Conservation (phyloP, 2,329 filamentous ascomycete genomes). For the Neurospora sp. region DNA sequence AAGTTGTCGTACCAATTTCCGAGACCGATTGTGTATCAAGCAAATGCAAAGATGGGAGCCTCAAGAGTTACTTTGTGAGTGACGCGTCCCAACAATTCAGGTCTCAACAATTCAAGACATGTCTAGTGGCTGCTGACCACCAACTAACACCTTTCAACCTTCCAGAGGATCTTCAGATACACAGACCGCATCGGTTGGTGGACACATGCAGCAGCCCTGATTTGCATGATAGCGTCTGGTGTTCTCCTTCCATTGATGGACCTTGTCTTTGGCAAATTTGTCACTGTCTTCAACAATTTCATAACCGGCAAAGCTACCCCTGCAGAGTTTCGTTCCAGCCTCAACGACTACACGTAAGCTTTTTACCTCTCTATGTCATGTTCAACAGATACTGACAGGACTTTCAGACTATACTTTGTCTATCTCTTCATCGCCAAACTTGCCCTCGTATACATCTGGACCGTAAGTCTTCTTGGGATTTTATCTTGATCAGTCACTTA, state of each 20-base stretch:
- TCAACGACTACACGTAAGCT: slow-evolving; percentile 35
- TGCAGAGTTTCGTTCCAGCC: slow-evolving; percentile 37
- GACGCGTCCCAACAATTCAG: not conserved
- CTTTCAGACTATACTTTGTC: slow-evolving; percentile 37
- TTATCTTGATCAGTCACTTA: not conserved
- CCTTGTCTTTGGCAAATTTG: slow-evolving; percentile 44
- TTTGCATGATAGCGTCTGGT: slow-evolving; percentile 29
- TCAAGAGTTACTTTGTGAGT: not conserved
- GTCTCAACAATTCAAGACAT: not conserved
- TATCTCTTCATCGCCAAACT: slow-evolving; percentile 46
- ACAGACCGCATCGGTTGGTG: slow-evolving; percentile 28
- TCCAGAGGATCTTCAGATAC: slow-evolving; percentile 22
- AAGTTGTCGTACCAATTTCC: not conserved
- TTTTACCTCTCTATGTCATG: not conserved
- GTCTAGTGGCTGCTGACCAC: not conserved
- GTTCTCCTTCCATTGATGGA: slow-evolving; percentile 45
- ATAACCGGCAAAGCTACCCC: slow-evolving; percentile 33
- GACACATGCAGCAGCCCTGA: slow-evolving; percentile 25
- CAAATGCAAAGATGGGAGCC: not conserved
- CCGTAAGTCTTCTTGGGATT: slow-evolving; percentile 1
- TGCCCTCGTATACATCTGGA: slow-evolving; percentile 31
- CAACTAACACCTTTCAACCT: not conserved
- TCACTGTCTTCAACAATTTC: slow-evolving; percentile 48
- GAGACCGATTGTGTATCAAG: not conserved
- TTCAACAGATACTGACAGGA: slow-evolving; percentile 12